Evolutionary conservation across 495 filamentous ascomycete species (phyloP).

Genomic region (Parathielavia appendiculata): DNA sequence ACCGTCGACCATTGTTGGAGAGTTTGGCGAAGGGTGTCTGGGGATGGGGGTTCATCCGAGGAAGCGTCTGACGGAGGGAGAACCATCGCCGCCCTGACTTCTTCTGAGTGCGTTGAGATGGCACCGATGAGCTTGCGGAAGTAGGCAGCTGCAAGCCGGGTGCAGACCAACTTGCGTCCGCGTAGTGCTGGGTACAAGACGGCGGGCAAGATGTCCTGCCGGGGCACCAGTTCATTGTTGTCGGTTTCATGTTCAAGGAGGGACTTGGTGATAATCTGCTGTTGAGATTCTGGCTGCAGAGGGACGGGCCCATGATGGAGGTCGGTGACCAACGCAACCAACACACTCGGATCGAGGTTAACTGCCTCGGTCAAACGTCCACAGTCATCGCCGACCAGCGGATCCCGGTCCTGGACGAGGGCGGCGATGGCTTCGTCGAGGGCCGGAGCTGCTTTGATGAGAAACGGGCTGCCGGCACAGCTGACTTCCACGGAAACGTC

Average conservation of each 20-base stretch:
- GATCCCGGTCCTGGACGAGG: conserved; percentile 23
- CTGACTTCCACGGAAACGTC: conserved; percentile 25
- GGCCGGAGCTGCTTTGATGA: conserved; percentile 17
- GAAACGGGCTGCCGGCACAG: conserved; percentile 27
- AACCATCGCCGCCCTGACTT: conserved; percentile 30
- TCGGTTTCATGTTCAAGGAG: conserved; percentile 35
- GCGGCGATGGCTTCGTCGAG: conserved; percentile 21
- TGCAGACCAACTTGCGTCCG: conserved; percentile 36
- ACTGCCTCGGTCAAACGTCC: conserved; percentile 28
- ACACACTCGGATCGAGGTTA: conserved; percentile 41
- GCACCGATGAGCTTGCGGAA: conserved; percentile 38
- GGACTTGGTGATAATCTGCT: conserved; percentile 32
- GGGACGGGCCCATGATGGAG: conserved; percentile 35
- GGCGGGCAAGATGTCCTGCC: conserved; percentile 30
- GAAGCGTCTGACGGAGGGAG: conserved; percentile 18
- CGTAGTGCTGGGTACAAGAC: conserved; percentile 36
- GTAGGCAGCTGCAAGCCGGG: conserved; percentile 32
- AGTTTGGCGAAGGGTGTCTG: conserved; percentile 11
- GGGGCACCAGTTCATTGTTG: conserved; percentile 27
- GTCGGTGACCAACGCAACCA: conserved; percentile 39
- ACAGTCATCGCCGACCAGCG: conserved; percentile 25
- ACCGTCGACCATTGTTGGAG: conserved; percentile 28
- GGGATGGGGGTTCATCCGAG: background rate
- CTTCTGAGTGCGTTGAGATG: conserved; percentile 38
- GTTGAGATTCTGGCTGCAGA: conserved; percentile 29